Evolutionary conservation across 2,329 filamentous ascomycete genomes (phyloP), one percentile per base, ranked within the genome.

Genomic region (Trichoderma lentiforme): DNA sequence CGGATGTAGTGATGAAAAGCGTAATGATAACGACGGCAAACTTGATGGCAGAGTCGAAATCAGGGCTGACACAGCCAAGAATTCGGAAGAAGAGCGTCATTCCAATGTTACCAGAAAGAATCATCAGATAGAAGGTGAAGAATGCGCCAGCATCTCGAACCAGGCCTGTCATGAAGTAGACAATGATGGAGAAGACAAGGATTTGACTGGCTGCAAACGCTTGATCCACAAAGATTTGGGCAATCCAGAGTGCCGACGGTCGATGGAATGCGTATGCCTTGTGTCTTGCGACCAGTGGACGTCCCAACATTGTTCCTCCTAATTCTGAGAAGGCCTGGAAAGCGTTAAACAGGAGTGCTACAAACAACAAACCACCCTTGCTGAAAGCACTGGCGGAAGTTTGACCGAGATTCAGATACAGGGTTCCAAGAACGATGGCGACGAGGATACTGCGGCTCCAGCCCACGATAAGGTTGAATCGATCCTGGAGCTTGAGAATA

Each of bases 41-140:
- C 80, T 95, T 95, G 80, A 95, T 93, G 3, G 94, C 94, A 57
- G 92, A 92, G 78, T 97, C 93, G 72, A 97, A 97, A 77, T 94
- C 92, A 0, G 92, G 92, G 72, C 91, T 94, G 14, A 93, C 73
- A 73, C 90, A 93, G 7, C 91, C 93, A 2, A 95, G 85, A 3
- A 91, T 92, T 72, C 93, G 84, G 84, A 95, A 94, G 79, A 94
- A 92, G 2, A 94, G 83, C 0, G 92, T 93, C 90, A 94, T 94
- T 11, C 87, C 88, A 34, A 93, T 86, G 76, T 92, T 92, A 4
- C 87, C 89, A 3, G 87, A 87, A 57, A 93, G 85, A 18, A 94
- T 88, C 80, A 94, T 84, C 15, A 95, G 81, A 74, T 90, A 91
- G 78, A 93, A 95, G 0, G 86, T 93, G 82, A 94, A 94, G 83